Base-by-base conservation (phyloP, 2,329 filamentous ascomycete genomes). In the Hirsutella thompsonii region DNA sequence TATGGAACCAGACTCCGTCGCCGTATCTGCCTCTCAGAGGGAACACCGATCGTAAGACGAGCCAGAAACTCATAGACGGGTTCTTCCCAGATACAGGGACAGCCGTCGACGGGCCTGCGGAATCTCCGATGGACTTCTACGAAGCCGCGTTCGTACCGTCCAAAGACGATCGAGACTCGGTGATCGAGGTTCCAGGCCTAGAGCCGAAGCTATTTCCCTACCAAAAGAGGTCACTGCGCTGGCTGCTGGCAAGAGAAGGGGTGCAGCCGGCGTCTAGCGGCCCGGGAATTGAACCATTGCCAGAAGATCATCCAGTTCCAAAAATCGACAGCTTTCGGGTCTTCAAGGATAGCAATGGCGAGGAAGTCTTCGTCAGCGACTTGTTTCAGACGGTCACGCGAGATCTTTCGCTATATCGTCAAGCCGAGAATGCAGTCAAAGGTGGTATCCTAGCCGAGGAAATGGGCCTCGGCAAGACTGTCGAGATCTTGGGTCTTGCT, bases 401-500 rank as follows among this genome's bases (percentile, higher is more conserved):
- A 30, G 67, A 81, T 51, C 44, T 65, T 8, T 45, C 53, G 0
- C 51, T 60, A 3, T 76, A 76, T 41, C 55, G 58, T 28, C 54
- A 62, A 36, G 44, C 56, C 19, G 61, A 73, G 39, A 53, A 55
- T n/a, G 47, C 50, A 1, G 43, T 75, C 10, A 68, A 59, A 36
- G 75, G 77, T 11, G 83, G 83, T 0, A 79, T 87, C 37, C 62
- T 90, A 5, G 78, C 82, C 0, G 84, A 90, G 53, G 84, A 90
- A 57, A 90, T 90, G 84, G 84, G 84, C 0, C 64, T 90, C 1
- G 84, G 84, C 2, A 90, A 90, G 57, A 90, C 84, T 0, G 67
- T 89, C 3, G 85, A 90, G 59, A 67, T 85, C 2, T 75, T 88
- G 36, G 72, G 79, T 4, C 64, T 90, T 10, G 74, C 88, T n/a